Percentiles rank a stretch among this genome's conserved stretches.
These are phyloP conservation scores for Diphasiastrum complanatum DNA, from an alignment of 83 land plant genomes.

Conservation along the genomic window DNA sequence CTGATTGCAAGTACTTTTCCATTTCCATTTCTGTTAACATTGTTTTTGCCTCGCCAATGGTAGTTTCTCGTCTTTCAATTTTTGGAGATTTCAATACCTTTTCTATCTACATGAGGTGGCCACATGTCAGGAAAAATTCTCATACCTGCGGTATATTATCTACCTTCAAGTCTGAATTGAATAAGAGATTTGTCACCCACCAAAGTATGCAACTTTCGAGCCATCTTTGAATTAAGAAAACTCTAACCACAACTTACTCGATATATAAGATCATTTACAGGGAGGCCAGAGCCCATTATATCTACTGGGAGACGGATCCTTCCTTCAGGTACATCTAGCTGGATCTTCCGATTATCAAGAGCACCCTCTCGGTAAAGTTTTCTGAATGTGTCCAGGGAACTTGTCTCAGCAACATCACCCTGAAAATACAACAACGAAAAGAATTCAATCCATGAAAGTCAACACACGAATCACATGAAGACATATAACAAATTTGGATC, in stretches of 20 bases:
- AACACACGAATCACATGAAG: not conserved
- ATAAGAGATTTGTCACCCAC: too few relatives aligned
- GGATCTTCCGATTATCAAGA: slow-evolving; percentile 32
- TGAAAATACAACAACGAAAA: slow-evolving; percentile 1
- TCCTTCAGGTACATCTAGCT: slow-evolving; percentile 31
- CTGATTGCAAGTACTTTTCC: slow-evolving; percentile 33
- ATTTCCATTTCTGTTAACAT: slow-evolving; percentile 29
- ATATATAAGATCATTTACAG: slow-evolving; percentile 28
- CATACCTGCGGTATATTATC: too few relatives aligned
- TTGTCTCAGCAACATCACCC: slow-evolving; percentile 15
- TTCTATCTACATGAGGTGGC: too few relatives aligned
- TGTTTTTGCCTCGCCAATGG: slow-evolving; percentile 30
- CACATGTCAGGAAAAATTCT: too few relatives aligned
- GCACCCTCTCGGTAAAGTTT: slow-evolving; percentile 28
- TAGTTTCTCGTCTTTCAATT: slow-evolving; percentile 26
- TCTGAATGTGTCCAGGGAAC: slow-evolving; percentile 15
- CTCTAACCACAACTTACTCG: slow-evolving; percentile 18
- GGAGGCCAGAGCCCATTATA: slow-evolving; percentile 22
- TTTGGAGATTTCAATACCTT: slow-evolving; percentile 31
- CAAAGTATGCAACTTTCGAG: too few relatives aligned
- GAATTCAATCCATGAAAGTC: too few relatives aligned
- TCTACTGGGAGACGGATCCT: slow-evolving; percentile 27
- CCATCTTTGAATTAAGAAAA: too few relatives aligned
- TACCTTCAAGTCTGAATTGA: too few relatives aligned
- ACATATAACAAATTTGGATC: not conserved